phyloP scores from a whole-genome alignment of 495 filamentous ascomycete genomes.

The Penicillium odoratum region DNA sequence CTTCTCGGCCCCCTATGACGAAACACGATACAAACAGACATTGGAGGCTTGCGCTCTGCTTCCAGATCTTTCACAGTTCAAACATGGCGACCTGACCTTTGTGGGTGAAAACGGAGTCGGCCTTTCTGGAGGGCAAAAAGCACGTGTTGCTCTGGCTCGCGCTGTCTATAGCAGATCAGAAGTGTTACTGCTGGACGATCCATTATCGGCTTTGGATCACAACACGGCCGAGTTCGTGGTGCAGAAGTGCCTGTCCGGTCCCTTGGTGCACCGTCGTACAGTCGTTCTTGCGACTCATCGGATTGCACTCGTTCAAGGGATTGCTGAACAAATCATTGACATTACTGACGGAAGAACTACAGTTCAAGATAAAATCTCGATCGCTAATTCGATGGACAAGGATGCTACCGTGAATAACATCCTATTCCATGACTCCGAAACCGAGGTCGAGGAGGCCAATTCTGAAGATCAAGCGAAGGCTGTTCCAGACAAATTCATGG shows the following conservation, averaged over 20 bases:
- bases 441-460: conserved; percentile 38
- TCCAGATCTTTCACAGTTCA: conserved; percentile 62
- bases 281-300: conserved; percentile 80
- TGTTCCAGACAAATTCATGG: conserved; percentile 73
- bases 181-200: conserved; percentile 68
- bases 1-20: conserved; percentile 72
- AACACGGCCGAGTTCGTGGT: conserved; percentile 74
- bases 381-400: conserved; percentile 19
- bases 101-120: conserved; percentile 70
- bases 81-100: conserved; percentile 66
- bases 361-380: conserved; percentile 44
- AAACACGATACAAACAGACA: conserved; percentile 57
- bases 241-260: conserved; percentile 63
- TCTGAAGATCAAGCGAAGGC: conserved; percentile 48
- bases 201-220: conserved; percentile 69
- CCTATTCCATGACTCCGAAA: conserved; percentile 30
- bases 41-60: conserved; percentile 63
- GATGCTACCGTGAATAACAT: conserved; percentile 15
- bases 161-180: conserved; percentile 68
- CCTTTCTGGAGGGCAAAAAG: conserved; percentile 70
- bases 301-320: conserved; percentile 60
- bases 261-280: conserved; percentile 60
- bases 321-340: conserved; percentile 69
- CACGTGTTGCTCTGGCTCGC: conserved; percentile 66
- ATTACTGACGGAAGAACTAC: conserved; percentile 56